These are phyloP conservation scores for Rhodotorula sp. DNA, from an alignment of 1,284 basidiomycete genomes.

Conservation along the genomic window DNA sequence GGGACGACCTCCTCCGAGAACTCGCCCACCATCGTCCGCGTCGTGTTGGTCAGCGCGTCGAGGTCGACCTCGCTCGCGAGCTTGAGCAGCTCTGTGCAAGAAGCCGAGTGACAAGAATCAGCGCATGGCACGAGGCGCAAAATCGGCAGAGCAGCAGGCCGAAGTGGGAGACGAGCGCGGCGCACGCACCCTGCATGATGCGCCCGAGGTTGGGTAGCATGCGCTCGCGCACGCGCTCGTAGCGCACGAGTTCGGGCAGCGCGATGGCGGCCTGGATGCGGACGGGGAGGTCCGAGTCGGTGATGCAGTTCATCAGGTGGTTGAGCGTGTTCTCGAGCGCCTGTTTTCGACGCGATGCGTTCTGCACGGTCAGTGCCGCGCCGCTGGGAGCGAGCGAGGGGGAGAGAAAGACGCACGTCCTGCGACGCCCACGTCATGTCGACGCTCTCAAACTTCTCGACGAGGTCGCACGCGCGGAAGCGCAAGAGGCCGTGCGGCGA, in stretches of 20 bases:
- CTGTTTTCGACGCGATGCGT: constrained; percentile 49
- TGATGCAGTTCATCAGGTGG: constrained; percentile 56
- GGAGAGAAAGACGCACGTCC: constrained; percentile 57
- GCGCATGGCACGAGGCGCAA: no score
- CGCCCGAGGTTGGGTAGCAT: constrained; percentile 79
- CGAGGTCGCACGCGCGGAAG: constrained; percentile 73
- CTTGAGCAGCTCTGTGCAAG: constrained; percentile 48
- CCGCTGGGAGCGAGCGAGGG: background rate
- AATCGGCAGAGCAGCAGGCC: no score
- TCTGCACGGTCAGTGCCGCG: background rate
- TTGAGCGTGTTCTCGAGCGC: constrained; percentile 65
- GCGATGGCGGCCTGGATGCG: constrained; percentile 80
- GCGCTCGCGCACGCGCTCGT: constrained; percentile 62
- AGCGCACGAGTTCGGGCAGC: constrained; percentile 73
- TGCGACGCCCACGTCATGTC: constrained; percentile 66
- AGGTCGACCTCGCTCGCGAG: constrained; percentile 86
- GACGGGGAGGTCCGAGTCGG: constrained; percentile 75
- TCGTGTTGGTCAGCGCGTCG: constrained; percentile 75
- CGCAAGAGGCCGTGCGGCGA: constrained; percentile 69
- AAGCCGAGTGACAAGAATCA: no score
- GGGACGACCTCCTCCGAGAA: constrained; percentile 83
- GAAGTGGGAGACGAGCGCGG: no score
- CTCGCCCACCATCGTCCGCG: constrained; percentile 80
- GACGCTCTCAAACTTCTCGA: constrained; percentile 69
- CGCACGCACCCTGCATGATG: constrained; percentile 72